A percentile compares a stretch with the other conserved stretches of the same genome.
phyloP scores from a whole-genome alignment of 768 basidiomycete species.

The Hebeloma cylindrosporum region DNA sequence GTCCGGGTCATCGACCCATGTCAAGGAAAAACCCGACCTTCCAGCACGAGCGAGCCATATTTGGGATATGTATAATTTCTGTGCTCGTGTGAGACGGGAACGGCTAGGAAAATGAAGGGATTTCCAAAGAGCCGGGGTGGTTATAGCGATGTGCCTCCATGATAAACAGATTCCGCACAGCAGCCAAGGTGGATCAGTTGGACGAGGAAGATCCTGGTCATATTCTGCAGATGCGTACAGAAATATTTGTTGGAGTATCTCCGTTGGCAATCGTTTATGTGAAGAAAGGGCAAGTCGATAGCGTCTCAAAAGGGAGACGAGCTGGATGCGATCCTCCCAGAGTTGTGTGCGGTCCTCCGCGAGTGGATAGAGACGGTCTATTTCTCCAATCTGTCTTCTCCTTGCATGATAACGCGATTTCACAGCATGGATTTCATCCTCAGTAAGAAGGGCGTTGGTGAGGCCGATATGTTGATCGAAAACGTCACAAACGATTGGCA shows the following conservation, averaged over 20 bases:
- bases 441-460: slow-evolving; percentile 8
- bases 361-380: slow-evolving; percentile 5
- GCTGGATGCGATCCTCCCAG: slow-evolving; percentile 6
- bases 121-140: slow-evolving; percentile 22
- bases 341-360: slow-evolving; percentile 4
- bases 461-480: slow-evolving; percentile 14
- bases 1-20: slow-evolving; percentile 8
- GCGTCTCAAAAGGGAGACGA: slow-evolving; percentile 9
- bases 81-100: slow-evolving; percentile 4
- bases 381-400: slow-evolving; percentile 7
- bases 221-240: slow-evolving; percentile 10
- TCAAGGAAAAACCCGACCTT: slow-evolving; percentile 12
- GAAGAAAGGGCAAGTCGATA: slow-evolving; percentile 21
- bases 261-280: slow-evolving; percentile 20
- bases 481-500: slow-evolving; percentile 8
- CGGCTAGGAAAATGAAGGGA: slow-evolving; percentile 12
- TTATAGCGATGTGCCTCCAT: slow-evolving; percentile 18
- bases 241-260: slow-evolving; percentile 20
- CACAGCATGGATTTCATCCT: slow-evolving; percentile 6
- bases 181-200: slow-evolving; percentile 17
- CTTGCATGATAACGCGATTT: slow-evolving; percentile 3
- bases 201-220: slow-evolving; percentile 9
- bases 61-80: slow-evolving; percentile 10
- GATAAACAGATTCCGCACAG: slow-evolving; percentile 20
- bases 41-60: slow-evolving; percentile 14